phyloP scores from a whole-genome alignment of 352 stramenopile species.

The Globisporangium acanthophoron region DNA sequence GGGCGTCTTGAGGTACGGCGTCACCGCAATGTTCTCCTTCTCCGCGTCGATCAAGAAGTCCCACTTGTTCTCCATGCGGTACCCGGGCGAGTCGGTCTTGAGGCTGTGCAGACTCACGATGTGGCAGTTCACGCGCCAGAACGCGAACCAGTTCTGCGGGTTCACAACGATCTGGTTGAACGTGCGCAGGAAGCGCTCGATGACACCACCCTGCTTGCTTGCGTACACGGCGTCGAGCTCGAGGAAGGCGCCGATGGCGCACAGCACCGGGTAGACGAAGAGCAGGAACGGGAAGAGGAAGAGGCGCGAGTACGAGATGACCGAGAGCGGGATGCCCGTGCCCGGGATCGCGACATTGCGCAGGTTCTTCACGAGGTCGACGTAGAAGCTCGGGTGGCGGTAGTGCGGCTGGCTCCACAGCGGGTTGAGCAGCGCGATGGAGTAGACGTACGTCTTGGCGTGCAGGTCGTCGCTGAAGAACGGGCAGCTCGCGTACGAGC shows the following conservation, averaged over 20 bases:
- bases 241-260: conserved; percentile 75
- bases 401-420: conserved; percentile 96
- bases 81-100: conserved; percentile 89
- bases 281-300: conserved; percentile 85
- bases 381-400: conserved; percentile 92
- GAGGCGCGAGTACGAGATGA: conserved; percentile 80
- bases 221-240: conserved; percentile 62
- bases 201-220: conserved; percentile 56
- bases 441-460: conserved; percentile 93
- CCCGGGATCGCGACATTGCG: conserved; percentile 97
- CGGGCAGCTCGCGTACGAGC: conserved; percentile 66
- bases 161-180: conserved; percentile 78
- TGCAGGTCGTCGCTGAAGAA: conserved; percentile 78
- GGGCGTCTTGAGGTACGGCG: conserved; percentile 89
- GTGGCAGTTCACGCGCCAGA: conserved; percentile 96
- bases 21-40: conserved; percentile 90
- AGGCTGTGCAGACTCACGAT: conserved; percentile 93
- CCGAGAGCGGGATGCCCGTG: conserved; percentile 92
- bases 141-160: conserved; percentile 96
- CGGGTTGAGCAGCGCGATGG: conserved; percentile 91
- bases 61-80: conserved; percentile 98
- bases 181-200: conserved; percentile 89
- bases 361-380: conserved; percentile 95
- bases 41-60: conserved; percentile 94
- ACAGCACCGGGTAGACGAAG: conserved; percentile 86